Evolutionary conservation across 192 early-diverging fungal species (phyloP), one percentile per base, ranked within the genome.

Genomic region (Coemansia sp.): DNA sequence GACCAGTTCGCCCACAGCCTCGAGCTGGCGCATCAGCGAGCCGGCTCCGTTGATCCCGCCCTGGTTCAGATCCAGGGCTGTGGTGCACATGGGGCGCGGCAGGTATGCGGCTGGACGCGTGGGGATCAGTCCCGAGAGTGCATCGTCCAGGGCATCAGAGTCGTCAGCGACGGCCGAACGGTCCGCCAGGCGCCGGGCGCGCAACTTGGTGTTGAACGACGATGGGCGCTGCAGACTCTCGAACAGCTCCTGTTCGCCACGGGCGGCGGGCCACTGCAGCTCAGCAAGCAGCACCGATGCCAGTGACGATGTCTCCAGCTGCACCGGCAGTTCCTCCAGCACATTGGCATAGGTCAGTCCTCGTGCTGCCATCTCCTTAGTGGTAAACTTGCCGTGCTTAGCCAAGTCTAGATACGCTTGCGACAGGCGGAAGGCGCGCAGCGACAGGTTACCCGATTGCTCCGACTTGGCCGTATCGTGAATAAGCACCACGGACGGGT

Each of bases 281-380:
- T 89, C 85, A 66, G 84, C 76, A 31, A 96, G 81, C 59, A 95
- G 84, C 44, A 90, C 92, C 55, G 82, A 86, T 31, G 91, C 85
- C 13, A 96, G 75, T 55, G 88, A 80, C 38, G 92, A 91, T 76
- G 93, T 91, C 79, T 88, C 90, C 65, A 99, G 84, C 25, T 86
- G 79, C 58, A 99, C 83, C 25, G 94, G 95, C 50, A 98, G 78
- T 68, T 93, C 87, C 82, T 96, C 90, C 65, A 99, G 89, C 50
- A 99, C 86, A 64, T 88, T 87, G 37, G 87, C 90, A 62, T 91
- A 90, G 6, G 93, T 90, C 44, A 96, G 75, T 25, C 92, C 88
- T 60, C 89, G 79, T 41, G 87, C 82, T 27, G 85, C 78, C 41
- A 98, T 80, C 42, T 81, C 86, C 77, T 92, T 87, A 50, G 91